Evolutionary conservation across 768 basidiomycete species (phyloP).

Genomic region (Aureoboletus auriporus): DNA sequence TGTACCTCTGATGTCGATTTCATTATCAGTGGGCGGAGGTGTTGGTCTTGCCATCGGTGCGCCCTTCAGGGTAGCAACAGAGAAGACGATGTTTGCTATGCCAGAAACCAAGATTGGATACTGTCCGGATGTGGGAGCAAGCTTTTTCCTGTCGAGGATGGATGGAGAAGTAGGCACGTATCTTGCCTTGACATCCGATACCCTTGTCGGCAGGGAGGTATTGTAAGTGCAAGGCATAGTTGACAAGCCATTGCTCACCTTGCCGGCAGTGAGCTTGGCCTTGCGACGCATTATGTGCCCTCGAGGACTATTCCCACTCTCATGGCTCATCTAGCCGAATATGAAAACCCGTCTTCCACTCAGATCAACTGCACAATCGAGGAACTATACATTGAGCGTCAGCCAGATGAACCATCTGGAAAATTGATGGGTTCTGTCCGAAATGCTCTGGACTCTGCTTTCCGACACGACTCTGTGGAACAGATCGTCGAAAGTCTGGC

Average conservation of each 20-base stretch:
- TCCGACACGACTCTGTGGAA: constrained; percentile 67
- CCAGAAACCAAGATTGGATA: constrained; percentile 94
- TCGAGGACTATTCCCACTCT: constrained; percentile 71
- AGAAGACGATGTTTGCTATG: constrained; percentile 91
- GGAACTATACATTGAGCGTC: constrained; percentile 54
- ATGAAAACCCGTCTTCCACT: constrained; percentile 34
- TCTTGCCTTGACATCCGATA: constrained; percentile 78
- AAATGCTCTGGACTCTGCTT: constrained; percentile 76
- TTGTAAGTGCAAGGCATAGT: constrained; percentile 55
- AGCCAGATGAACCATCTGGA: constrained; percentile 49
- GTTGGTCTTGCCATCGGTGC: constrained; percentile 84
- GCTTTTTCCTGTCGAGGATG: constrained; percentile 80
- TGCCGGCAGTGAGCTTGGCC: constrained; percentile 70
- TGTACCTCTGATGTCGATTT: constrained; percentile 2
- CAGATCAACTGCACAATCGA: constrained; percentile 69
- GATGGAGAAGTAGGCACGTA: constrained; percentile 96
- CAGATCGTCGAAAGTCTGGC: constrained; percentile 58
- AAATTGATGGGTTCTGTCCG: constrained; percentile 61
- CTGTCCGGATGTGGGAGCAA: constrained; percentile 90
- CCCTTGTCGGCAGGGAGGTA: constrained; percentile 71
- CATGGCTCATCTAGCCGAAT: constrained; percentile 57
- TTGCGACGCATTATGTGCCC: constrained; percentile 92
- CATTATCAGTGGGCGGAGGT: constrained; percentile 84
- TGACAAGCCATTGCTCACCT: constrained; percentile 9
- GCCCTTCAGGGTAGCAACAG: constrained; percentile 89